Evolutionary conservation across 495 filamentous ascomycete species (phyloP).

Genomic region (Aspergillus funiculosus): DNA sequence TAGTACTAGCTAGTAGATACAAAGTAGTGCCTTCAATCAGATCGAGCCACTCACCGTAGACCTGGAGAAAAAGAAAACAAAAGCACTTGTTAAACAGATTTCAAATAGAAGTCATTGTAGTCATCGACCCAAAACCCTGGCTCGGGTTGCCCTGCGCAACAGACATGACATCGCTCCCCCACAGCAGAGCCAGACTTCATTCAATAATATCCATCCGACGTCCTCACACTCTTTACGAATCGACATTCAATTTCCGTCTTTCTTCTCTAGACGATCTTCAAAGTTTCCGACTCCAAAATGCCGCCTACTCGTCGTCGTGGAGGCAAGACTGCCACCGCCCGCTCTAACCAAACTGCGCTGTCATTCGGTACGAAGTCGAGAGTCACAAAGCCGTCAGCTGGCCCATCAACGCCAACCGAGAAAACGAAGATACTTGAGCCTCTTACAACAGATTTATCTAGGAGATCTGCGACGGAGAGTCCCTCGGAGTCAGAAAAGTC

Average conservation of each 20-base stretch:
- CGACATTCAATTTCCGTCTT: neutral
- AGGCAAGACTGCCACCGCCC: slow-evolving; percentile 32
- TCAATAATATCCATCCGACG: no score
- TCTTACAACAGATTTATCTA: slow-evolving; percentile 24
- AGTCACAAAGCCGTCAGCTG: slow-evolving; percentile 63
- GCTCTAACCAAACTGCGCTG: slow-evolving; percentile 60
- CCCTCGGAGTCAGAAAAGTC: slow-evolving; percentile 26
- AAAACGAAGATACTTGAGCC: slow-evolving; percentile 48
- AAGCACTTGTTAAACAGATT: neutral
- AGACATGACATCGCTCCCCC: slow-evolving; percentile 20
- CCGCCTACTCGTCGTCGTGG: slow-evolving; percentile 60
- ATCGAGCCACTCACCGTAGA: no score
- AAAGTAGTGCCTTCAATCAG: no score
- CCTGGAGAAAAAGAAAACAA: neutral
- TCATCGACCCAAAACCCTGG: slow-evolving; percentile 1
- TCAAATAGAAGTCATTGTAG: no score
- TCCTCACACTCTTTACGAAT: neutral
- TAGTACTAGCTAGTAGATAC: no score
- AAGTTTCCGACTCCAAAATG: no score
- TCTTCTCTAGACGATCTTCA: no score
- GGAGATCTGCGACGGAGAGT: slow-evolving; percentile 28
- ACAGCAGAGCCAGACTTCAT: slow-evolving; percentile 1
- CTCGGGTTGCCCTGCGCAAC: slow-evolving; percentile 28
- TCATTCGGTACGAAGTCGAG: slow-evolving; percentile 63
- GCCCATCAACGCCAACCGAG: slow-evolving; percentile 34